Evolutionary conservation across 768 basidiomycete species (phyloP).

Genomic region (Cubamyces sp.): DNA sequence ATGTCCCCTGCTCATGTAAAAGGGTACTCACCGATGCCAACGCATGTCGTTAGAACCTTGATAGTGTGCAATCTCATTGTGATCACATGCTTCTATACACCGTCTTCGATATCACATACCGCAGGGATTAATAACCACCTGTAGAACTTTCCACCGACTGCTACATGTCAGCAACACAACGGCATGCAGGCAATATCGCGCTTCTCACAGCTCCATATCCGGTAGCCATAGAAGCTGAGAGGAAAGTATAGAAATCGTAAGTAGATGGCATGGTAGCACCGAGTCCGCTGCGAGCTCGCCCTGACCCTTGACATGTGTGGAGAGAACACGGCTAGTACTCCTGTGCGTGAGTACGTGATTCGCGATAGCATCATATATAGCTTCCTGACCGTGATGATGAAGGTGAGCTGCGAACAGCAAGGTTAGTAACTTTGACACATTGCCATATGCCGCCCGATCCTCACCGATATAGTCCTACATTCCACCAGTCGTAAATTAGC

Average conservation of each 20-base stretch:
- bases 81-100: too few species aligned
- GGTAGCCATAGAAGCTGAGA: neutral
- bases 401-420: neutral
- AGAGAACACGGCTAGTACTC: neutral
- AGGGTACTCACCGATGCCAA: neutral
- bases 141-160: neutral
- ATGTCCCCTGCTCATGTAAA: too few species aligned
- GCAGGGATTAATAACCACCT: neutral
- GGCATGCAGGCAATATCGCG: too few species aligned
- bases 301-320: neutral
- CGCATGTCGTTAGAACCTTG: neutral
- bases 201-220: neutral
- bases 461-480: neutral
- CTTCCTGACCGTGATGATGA: neutral
- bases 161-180: neutral
- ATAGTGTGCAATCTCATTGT: too few species aligned
- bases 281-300: neutral
- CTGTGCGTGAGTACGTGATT: neutral
- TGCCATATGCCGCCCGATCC: neutral
- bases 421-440: neutral
- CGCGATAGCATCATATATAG: too few species aligned
- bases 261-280: too few species aligned
- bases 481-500: neutral
- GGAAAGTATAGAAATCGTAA: neutral
- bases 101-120: neutral